These are phyloP conservation scores for Pyrenochaeta sp. DNA, from an alignment of 2,329 filamentous ascomycete species.

Conservation along the genomic window DNA sequence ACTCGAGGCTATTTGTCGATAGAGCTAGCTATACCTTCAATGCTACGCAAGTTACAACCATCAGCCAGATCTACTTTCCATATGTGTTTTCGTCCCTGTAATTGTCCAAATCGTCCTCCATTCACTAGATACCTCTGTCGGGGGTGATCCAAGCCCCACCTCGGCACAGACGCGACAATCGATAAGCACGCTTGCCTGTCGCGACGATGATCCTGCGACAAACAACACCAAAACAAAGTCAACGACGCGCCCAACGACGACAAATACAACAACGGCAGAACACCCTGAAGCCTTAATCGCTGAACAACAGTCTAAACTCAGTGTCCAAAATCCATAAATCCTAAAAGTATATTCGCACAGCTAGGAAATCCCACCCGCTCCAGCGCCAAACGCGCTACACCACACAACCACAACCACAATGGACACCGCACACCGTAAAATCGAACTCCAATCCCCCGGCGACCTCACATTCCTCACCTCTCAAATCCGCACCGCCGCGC, in stretches of 20 bases:
- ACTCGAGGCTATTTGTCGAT: background rate
- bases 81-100: background rate
- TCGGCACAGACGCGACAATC: conserved; percentile 20
- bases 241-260: conserved; percentile 7
- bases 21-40: background rate
- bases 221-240: conserved; percentile 28
- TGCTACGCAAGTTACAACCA: background rate
- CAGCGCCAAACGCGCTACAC: conserved; percentile 4
- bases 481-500: conserved; percentile 74
- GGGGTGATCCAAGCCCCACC: conserved; percentile 11
- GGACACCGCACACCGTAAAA: conserved; percentile 68
- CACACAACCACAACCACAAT: conserved; percentile 25
- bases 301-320: background rate
- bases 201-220: conserved; percentile 26
- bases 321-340: background rate
- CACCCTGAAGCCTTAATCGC: background rate
- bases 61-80: background rate
- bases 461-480: conserved; percentile 75
- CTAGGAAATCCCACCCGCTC: background rate
- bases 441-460: conserved; percentile 79
- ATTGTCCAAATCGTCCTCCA: background rate
- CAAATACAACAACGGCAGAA: conserved; percentile 2
- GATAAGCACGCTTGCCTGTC: conserved; percentile 23
- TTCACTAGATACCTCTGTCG: background rate
- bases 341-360: background rate